Base-by-base conservation (phyloP, 805 yeast species). In the Scheffersomyces spartinae region DNA sequence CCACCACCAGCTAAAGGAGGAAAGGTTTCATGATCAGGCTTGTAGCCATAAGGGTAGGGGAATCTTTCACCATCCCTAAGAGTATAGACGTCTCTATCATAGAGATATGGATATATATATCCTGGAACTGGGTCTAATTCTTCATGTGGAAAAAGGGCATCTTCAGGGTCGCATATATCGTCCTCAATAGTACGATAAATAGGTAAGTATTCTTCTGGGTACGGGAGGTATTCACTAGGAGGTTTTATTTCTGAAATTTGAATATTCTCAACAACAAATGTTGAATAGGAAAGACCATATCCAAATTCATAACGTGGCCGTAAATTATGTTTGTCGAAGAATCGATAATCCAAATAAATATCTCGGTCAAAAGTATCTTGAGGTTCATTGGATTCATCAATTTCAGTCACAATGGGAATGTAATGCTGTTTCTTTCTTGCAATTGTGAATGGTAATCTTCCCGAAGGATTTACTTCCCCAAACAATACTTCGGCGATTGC, bases 381-480 rank as follows among this genome's bases (percentile, higher is more conserved):
- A 3, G 67, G 66, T 17, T 42, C 44, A 9, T 24, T 29, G 2
- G 39, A 37, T 20, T 37, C 41, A 34, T 27, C 47, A 20, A 43
- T 44, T 18, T 47, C 54, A 24, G 57, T 62, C 27, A 66, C 36
- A 7, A 68, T 49, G 13, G 67, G 64, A 14, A 64, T 67, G 34
- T 72, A 58, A 28, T 55, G 60, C 43, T 42, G 59, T 17, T 49
- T 51, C 32, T 66, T 63, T 38, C 61, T 64, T 8, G 81, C 77
- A 34, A 74, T 61, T 4, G 81, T 71, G 39, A 73, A 72, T 1
- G 82, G 79, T 18, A 74, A 52, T 32, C 65, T 60, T 4, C 81
- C 82, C 18, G 76, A 68, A 6, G 81, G 80, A 32, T 65, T 66
- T n/a, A 52, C 56, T 18, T 68, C 74, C 1, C 82, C 81, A 45